Conservation (phyloP, 2,329 filamentous ascomycete species). For the Alternaria gansuensis region DNA sequence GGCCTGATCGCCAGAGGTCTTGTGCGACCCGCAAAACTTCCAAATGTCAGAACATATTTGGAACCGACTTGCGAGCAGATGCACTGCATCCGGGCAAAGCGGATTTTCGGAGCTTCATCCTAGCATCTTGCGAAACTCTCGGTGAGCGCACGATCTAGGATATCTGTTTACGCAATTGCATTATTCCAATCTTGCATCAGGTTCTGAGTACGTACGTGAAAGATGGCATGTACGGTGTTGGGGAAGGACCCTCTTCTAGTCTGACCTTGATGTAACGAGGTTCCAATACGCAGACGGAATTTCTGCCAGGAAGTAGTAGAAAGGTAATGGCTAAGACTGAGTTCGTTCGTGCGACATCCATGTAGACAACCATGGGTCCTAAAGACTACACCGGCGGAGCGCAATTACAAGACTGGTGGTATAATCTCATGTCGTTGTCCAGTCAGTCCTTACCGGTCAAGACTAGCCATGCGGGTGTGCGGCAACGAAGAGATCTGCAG, state of each 20-base stretch:
- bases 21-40: neutral
- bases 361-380: neutral
- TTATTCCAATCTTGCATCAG: neutral
- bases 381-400: neutral
- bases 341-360: neutral
- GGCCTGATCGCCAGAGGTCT: neutral
- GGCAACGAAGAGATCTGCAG: neutral
- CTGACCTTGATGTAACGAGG: neutral
- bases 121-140: neutral
- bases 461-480: neutral
- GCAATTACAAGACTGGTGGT: neutral
- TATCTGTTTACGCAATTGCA: neutral
- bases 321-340: neutral
- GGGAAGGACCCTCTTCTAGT: neutral
- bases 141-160: neutral
- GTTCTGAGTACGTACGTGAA: neutral
- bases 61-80: neutral
- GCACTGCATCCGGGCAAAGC: neutral
- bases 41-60: neutral
- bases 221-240: neutral
- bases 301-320: neutral
- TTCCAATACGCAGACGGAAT: neutral
- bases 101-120: neutral
- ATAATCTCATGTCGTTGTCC: neutral
- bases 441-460: neutral